Conservation (phyloP, 2,329 filamentous ascomycete species). For the Epichloe aotearoae region DNA sequence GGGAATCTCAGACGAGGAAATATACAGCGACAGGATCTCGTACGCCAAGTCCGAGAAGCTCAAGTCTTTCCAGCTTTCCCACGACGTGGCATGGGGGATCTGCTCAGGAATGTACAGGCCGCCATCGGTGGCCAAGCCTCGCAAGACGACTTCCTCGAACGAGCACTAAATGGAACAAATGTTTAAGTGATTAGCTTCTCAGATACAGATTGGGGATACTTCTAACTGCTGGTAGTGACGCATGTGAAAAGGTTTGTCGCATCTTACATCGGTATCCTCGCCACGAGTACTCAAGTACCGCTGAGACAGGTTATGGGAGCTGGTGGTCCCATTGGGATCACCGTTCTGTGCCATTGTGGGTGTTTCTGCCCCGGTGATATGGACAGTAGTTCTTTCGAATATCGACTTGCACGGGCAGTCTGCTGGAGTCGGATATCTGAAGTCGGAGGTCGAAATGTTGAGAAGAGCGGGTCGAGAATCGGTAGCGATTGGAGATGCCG, state of each 20-base stretch:
- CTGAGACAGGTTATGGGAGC: conserved; percentile 31
- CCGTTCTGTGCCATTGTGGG: conserved; percentile 29
- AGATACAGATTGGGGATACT: not conserved
- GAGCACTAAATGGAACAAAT: conserved; percentile 45
- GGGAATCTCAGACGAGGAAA: conserved; percentile 73
- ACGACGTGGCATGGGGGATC: conserved; percentile 33
- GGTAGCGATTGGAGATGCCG: conserved; percentile 1
- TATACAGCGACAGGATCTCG: conserved; percentile 77
- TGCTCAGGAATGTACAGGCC: conserved; percentile 82
- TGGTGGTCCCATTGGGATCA: conserved; percentile 19
- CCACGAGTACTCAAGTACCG: conserved; percentile 38
- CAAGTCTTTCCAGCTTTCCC: conserved; percentile 56
- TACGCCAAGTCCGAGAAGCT: conserved; percentile 73
- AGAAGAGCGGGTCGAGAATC: conserved; percentile 3
- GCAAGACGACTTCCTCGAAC: conserved; percentile 83
- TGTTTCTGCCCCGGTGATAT: not conserved
- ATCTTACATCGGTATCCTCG: conserved; percentile 33
- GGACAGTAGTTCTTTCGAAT: no score
- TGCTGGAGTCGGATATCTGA: not conserved
- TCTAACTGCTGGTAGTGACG: not conserved
- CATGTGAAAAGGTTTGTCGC: not conserved
- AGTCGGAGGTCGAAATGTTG: not conserved
- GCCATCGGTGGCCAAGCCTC: conserved; percentile 74
- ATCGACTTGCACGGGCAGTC: not conserved
- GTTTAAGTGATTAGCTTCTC: not conserved